These are phyloP conservation scores for Boletus vinaceobasis DNA, from an alignment of 768 basidiomycete genomes.

Conservation along the genomic window DNA sequence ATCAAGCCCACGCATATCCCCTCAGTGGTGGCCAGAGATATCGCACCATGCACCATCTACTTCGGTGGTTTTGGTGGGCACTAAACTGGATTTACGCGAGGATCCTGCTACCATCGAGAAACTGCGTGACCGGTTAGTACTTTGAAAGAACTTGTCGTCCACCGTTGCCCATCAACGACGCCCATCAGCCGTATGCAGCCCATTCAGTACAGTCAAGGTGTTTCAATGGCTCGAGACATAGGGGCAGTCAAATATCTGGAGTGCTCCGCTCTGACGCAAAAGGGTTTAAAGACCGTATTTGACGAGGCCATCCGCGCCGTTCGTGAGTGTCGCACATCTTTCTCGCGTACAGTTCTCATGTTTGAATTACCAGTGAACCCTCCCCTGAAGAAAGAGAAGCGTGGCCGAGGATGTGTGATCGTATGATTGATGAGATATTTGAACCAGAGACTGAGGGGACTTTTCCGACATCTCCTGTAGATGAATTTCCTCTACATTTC, in stretches of 20 bases:
- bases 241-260: slow-evolving; percentile 95
- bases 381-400: slow-evolving; percentile 55
- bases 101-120: slow-evolving; percentile 91
- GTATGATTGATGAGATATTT: slow-evolving; percentile 46
- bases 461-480: slow-evolving; percentile 23
- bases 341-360: slow-evolving; percentile 4
- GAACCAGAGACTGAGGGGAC: slow-evolving; percentile 19
- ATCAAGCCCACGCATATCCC: slow-evolving; percentile 8
- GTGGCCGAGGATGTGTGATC: slow-evolving; percentile 59
- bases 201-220: slow-evolving; percentile 88
- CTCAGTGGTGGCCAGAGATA: slow-evolving; percentile 94
- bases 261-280: slow-evolving; percentile 95
- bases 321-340: slow-evolving; percentile 50
- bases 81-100: slow-evolving; percentile 96
- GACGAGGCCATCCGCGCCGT: slow-evolving; percentile 98
- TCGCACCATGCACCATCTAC: slow-evolving; percentile 95
- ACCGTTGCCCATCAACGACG: slow-evolving; percentile 5
- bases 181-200: slow-evolving; percentile 82
- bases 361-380: slow-evolving; percentile 60
- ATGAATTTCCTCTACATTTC: slow-evolving; percentile 42
- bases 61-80: slow-evolving; percentile 91
- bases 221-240: slow-evolving; percentile 89
- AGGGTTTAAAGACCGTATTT: slow-evolving; percentile 98
- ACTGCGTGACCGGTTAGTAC: slow-evolving; percentile 77
- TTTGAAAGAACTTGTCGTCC: slow-evolving; percentile 3